These are phyloP conservation scores for Ceratocystis lukuohia DNA, from an alignment of 2,329 filamentous ascomycete genomes.

Conservation along the genomic window DNA sequence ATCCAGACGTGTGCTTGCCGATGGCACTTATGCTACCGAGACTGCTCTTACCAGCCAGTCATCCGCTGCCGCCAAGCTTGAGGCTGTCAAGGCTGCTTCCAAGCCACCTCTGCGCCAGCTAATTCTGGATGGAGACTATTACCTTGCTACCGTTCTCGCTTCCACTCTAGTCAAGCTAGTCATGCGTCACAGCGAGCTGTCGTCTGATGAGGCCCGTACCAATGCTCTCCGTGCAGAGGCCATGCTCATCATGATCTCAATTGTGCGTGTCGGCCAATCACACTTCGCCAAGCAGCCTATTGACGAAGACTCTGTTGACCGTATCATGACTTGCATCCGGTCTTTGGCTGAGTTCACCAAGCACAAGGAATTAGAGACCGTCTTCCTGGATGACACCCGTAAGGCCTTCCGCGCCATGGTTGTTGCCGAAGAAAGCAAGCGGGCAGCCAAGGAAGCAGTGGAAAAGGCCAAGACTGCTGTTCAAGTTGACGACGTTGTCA, in stretches of 20 bases:
- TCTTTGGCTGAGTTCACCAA: constrained; percentile 80
- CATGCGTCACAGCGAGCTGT: constrained; percentile 93
- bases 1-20: constrained; percentile 81
- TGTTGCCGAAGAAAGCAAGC: constrained; percentile 92
- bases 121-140: constrained; percentile 95
- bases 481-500: constrained; percentile 88
- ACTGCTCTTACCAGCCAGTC: constrained; percentile 90
- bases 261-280: constrained; percentile 95
- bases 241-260: constrained; percentile 99
- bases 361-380: constrained; percentile 79
- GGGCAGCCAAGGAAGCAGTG: constrained; percentile 81
- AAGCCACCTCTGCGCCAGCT: constrained; percentile 91
- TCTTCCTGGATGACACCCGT: constrained; percentile 87
- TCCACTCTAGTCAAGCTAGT: constrained; percentile 94
- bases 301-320: constrained; percentile 94
- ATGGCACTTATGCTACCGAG: constrained; percentile 95
- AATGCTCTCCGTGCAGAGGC: constrained; percentile 92
- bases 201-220: constrained; percentile 68
- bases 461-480: constrained; percentile 89
- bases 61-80: constrained; percentile 75
- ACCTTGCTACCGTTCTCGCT: constrained; percentile 85
- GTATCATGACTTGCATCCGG: constrained; percentile 94
- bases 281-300: constrained; percentile 96
- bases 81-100: constrained; percentile 91
- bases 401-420: constrained; percentile 97